Base-by-base conservation (phyloP, 2,329 filamentous ascomycete genomes). In the Penicillium sp. region DNA sequence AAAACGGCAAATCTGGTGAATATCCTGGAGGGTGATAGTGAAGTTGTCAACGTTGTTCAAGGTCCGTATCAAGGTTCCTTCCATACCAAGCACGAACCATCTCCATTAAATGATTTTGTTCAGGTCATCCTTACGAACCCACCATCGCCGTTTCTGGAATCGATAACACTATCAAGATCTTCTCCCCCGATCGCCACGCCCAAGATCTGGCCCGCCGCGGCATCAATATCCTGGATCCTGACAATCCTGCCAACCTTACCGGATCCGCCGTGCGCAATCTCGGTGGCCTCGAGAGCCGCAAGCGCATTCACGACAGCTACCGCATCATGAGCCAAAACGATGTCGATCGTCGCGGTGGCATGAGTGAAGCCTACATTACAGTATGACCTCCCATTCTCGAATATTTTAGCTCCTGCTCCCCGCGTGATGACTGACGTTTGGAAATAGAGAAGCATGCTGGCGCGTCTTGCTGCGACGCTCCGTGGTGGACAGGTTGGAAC, bases 41-140 rank as follows among this genome's bases (percentile, higher is more conserved):
- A 90, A 64, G 85, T 89, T n/a, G 87, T 89, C 59, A 90, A 90
- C 67, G 87, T 90, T 16, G 79, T 89, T 14, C 85, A 88, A 80
- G 85, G 84, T 83, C 71, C 52, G 73, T 66, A 55, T 11, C 38
- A 8, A 57, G 7, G 7, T 51, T 22, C 11, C 28, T 42, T 25
- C 26, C 22, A 33, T 1, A 45, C 7, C 1, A 25, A 37, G 3
- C 2, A 35, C 19, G 37, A 38, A 43, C 35, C 3, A 33, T 10
- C 45, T 26, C 59, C 19, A 14, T 33, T 73, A 60, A 60, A 74
- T 52, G 52, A 40, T 33, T 11, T 49, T 4, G 35, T 45, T 16
- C 66, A 84, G 84, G 84, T 2, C 87, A 90, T 71, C 87, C 87
- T 1, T 88, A 88, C 66, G 87, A 90, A 70, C 86, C 87, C 1